Base-by-base conservation (phyloP, 2,329 filamentous ascomycete species). In the Penicillium janthinellum region DNA sequence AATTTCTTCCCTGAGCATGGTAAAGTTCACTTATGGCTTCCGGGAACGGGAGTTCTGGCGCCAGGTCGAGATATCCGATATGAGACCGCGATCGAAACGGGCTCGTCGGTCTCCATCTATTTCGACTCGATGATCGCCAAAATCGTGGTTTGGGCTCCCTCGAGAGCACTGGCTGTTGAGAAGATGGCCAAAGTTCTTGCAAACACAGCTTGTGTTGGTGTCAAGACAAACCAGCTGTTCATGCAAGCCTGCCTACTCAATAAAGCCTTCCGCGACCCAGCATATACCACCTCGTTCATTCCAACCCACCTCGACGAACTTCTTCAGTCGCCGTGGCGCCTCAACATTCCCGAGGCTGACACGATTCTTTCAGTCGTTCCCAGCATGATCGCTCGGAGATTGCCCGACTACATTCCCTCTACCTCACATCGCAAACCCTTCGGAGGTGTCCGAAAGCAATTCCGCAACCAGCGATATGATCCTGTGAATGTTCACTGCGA, bases 201-300 rank as follows among this genome's bases (percentile, higher is more conserved):
- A 0, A 59, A 75, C 14, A 78, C 75, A 0, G 73, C 86, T 76
- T 91, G 91, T 68, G 89, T 90, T 84, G 89, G 91, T 77, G 90
- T 91, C 17, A 70, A 66, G 38, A 74, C 72, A 2, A 74, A 74
- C 51, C 71, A 73, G 45, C 63, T 70, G 1, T 71, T 73, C 39
- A 61, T 74, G 38, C 72, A 71, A 47, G 59, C 62, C 4, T 72
- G 66, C 44, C 60, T 74, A 5, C 34, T 67, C 28, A 65, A 69
- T 22, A 8, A 47, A 1, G 66, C 52, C 2, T 74, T 74, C 50
- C 65, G 57, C 84, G 90, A 91, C 44, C 75, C 64, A 11, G 65
- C 65, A 4, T 75, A 75, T 52, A 74, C 72, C 0, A 75, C 73
- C 1, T 69, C 69, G 0, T 71, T 75, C 44, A 73, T 75, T 20